These are phyloP conservation scores for Pestalotiopsis sp. DNA, from an alignment of 2,329 filamentous ascomycete species.

Conservation along the genomic window DNA sequence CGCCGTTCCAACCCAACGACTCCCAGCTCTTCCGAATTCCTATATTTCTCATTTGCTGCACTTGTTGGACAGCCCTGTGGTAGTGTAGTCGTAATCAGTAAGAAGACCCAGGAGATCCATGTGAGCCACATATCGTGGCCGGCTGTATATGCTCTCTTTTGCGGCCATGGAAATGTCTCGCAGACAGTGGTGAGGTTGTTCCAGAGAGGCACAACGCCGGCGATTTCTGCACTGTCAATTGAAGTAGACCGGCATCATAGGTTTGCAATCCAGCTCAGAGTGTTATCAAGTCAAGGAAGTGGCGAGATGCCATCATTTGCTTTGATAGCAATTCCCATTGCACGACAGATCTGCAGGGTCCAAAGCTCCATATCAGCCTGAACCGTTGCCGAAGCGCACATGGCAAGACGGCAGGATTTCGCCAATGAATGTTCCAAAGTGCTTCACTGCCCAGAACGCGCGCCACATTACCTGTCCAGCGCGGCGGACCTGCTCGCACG, in stretches of 20 bases:
- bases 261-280: neutral
- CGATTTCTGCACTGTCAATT: neutral
- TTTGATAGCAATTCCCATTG: neutral
- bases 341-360: neutral
- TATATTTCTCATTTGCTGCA: neutral
- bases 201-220: neutral
- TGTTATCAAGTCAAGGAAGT: neutral
- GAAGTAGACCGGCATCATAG: neutral
- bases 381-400: neutral
- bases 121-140: neutral
- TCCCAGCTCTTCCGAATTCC: neutral
- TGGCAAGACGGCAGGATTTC: constrained; percentile 1
- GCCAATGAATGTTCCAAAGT: neutral
- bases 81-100: neutral
- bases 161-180: neutral
- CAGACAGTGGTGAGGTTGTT: neutral
- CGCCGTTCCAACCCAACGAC: neutral
- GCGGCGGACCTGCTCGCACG: neutral
- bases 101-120: neutral
- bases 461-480: neutral
- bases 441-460: neutral
- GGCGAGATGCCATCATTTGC: neutral
- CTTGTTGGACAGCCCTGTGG: neutral
- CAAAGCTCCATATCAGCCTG: neutral
- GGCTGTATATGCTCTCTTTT: neutral